Percentiles rank a stretch among this genome's conserved stretches.
phyloP scores from a whole-genome alignment of 2,329 filamentous ascomycete genomes.

The Trichoderma sp. region DNA sequence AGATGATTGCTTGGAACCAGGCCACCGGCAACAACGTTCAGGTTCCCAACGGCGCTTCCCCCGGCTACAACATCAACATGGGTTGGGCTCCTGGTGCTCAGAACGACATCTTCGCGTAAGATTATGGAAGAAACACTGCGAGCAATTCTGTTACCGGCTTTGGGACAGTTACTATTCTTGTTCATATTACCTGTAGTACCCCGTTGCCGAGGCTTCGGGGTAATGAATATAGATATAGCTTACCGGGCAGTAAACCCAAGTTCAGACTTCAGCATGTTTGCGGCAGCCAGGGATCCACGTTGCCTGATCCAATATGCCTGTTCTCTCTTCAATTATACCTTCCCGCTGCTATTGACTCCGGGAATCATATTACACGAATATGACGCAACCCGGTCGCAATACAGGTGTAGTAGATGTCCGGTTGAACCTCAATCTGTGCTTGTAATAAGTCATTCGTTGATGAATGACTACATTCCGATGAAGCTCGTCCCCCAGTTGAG shows the following conservation, averaged over 20 bases:
- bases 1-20: constrained; percentile 52
- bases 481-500: background rate
- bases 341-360: no score
- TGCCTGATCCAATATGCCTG: no score
- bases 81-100: constrained; percentile 36
- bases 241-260: background rate
- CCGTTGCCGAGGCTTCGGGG: background rate
- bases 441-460: background rate
- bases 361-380: background rate
- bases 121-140: background rate
- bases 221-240: background rate
- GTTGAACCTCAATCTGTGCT: background rate
- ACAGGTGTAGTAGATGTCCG: no score
- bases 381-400: no score
- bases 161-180: background rate
- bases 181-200: constrained; percentile 1
- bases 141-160: background rate
- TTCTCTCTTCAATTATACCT: no score
- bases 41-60: constrained; percentile 32
- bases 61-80: constrained; percentile 36
- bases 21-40: constrained; percentile 38
- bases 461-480: background rate
- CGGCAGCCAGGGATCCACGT: background rate
- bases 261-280: background rate
- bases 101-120: constrained; percentile 35